These are phyloP conservation scores for Knoxia roxburghii DNA, from an alignment of 257 asterid genomes.

Conservation along the genomic window DNA sequence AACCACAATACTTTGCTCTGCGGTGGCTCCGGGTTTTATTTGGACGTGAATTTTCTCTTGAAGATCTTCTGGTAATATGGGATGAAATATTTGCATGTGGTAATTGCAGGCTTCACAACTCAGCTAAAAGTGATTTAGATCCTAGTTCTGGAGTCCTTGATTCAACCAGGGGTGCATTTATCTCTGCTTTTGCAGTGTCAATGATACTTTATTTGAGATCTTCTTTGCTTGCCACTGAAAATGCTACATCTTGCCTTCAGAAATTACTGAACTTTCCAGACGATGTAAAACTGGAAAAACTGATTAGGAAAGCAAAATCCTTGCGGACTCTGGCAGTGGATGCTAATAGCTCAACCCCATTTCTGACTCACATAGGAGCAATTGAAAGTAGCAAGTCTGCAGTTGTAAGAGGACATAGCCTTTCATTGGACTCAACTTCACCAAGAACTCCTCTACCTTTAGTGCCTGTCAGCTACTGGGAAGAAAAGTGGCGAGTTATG, in stretches of 20 bases:
- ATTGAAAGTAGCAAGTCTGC: constrained; percentile 37
- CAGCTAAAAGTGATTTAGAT: constrained; percentile 29
- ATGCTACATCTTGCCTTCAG: constrained; percentile 77
- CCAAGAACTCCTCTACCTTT: constrained; percentile 49
- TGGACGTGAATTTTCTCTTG: constrained; percentile 87
- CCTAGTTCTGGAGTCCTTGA: constrained; percentile 46
- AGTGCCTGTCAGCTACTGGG: constrained; percentile 80
- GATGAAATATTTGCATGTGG: constrained; percentile 69
- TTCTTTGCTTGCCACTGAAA: constrained; percentile 80
- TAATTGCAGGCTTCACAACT: constrained; percentile 36
- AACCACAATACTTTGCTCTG: constrained; percentile 83
- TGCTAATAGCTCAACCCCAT: constrained; percentile 46
- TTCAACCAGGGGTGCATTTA: constrained; percentile 80
- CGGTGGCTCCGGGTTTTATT: constrained; percentile 88
- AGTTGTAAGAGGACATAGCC: constrained; percentile 50
- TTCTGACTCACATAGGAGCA: constrained; percentile 34
- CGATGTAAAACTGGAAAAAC: constrained; percentile 48
- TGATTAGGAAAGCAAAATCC: constrained; percentile 62
- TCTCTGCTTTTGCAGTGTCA: constrained; percentile 88
- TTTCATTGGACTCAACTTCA: constrained; percentile 49
- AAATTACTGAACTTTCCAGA: constrained; percentile 74
- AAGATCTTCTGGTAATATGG: constrained; percentile 71
- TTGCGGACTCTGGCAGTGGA: constrained; percentile 61
- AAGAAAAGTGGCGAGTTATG: constrained; percentile 83
- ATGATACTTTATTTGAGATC: constrained; percentile 76